A percentile compares a stretch with the other conserved stretches of the same genome.
Evolutionary conservation across 1,139 yeast species (phyloP).

Genomic region (Suhomyces wounanorum): DNA sequence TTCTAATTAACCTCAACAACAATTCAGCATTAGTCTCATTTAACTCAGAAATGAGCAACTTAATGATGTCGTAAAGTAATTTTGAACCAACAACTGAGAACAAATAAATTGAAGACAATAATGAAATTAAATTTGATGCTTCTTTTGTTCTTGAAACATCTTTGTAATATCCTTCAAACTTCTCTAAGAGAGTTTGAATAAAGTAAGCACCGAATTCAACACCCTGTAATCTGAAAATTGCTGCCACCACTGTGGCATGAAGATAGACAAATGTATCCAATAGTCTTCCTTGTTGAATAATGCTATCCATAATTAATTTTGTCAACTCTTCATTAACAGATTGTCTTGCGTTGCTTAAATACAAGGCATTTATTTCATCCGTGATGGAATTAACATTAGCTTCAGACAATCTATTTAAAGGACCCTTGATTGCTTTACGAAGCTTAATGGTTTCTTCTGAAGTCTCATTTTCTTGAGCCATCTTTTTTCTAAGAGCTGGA

Average conservation of each 20-base stretch:
- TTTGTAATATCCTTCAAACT: conserved; percentile 44
- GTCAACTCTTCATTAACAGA: conserved; percentile 71
- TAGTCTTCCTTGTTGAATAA: conserved; percentile 63
- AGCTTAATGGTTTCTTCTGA: conserved; percentile 55
- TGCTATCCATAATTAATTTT: conserved; percentile 61
- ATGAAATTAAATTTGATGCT: conserved; percentile 67
- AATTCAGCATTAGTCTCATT: conserved; percentile 77
- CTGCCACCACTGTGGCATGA: conserved; percentile 76
- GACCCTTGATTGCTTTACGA: conserved; percentile 69
- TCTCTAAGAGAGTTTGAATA: conserved; percentile 75
- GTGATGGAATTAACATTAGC: conserved; percentile 74
- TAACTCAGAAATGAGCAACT: conserved; percentile 54
- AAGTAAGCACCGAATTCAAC: conserved; percentile 89
- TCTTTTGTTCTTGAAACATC: conserved; percentile 47
- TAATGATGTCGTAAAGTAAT: conserved; percentile 75
- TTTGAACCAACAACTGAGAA: conserved; percentile 75
- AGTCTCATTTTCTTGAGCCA: conserved; percentile 39
- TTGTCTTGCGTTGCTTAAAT: conserved; percentile 70
- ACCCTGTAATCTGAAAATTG: conserved; percentile 78
- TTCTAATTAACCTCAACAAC: conserved; percentile 67
- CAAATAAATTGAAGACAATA: conserved; percentile 75
- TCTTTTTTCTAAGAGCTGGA: conserved; percentile 71
- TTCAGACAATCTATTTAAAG: conserved; percentile 83
- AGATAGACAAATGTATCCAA: conserved; percentile 78
- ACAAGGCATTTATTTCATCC: conserved; percentile 65